Base-by-base conservation (phyloP, 768 basidiomycete species). In the Rhodotorula kratochvilovae region DNA sequence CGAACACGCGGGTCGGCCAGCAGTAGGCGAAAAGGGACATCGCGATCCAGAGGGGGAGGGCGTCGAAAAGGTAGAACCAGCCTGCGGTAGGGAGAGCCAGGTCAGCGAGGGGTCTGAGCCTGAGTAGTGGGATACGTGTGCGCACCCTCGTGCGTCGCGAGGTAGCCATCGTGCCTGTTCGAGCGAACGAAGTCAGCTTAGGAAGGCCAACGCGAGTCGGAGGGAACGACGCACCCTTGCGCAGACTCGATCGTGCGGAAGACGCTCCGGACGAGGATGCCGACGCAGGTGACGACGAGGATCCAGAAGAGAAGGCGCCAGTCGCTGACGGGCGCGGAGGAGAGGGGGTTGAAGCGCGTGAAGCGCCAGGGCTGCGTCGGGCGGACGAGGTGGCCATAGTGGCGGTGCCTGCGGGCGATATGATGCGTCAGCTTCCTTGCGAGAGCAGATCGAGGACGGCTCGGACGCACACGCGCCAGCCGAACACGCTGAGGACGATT, bases 51-150 rank as follows among this genome's bases (percentile, higher is more conserved):
- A 76, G 63, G 21, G 72, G 72, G 27, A 76, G 50, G 16, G 67
- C 67, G 62, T 76, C 75, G 53, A 74, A 63, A 27, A 50, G 10
- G 54, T 68, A 76, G 60, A 76, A 73, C 60, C 62, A 54, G 17
- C 48, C 48, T n/a, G n/a, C n/a, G n/a, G n/a, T n/a, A n/a, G n/a
- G n/a, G n/a, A n/a, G n/a, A n/a, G n/a, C n/a, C n/a, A n/a, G n/a
- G n/a, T n/a, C n/a, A n/a, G n/a, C n/a, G n/a, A n/a, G n/a, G n/a
- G n/a, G n/a, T n/a, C n/a, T n/a, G n/a, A n/a, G n/a, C n/a, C n/a
- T n/a, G n/a, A n/a, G n/a, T n/a, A n/a, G n/a, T n/a, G n/a, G n/a
- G n/a, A n/a, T n/a, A n/a, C n/a, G n/a, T n/a, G n/a, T n/a, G n/a
- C n/a, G n/a, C n/a, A n/a, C n/a, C n/a, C n/a, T 50, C 48, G 48